These are phyloP conservation scores for Lolium perenne DNA, from an alignment of 176 grass and related monocot species.

Conservation along the genomic window DNA sequence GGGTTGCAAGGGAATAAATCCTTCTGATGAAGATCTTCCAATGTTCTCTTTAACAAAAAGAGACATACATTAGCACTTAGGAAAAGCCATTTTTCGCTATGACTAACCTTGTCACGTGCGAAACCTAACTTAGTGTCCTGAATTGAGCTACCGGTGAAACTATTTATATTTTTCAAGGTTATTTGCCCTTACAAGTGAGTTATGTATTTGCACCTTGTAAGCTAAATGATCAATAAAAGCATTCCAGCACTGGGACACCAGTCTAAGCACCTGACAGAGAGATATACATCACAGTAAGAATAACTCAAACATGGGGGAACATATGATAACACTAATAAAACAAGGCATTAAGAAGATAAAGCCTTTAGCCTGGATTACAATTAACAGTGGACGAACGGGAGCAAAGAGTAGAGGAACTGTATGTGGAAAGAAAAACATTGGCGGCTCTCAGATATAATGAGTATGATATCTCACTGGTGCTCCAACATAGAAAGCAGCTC, in stretches of 20 bases:
- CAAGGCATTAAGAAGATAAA: slow-evolving; percentile 30
- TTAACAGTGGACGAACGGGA: slow-evolving; percentile 9
- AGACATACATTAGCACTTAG: slow-evolving; percentile 49
- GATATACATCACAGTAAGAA: slow-evolving; percentile 9
- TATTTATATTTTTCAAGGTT: slow-evolving; percentile 43
- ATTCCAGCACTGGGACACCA: slow-evolving; percentile 26
- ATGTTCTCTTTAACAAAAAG: slow-evolving; percentile 48
- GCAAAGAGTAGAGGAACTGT: slow-evolving; percentile 11
- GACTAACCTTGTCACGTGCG: slow-evolving; percentile 1
- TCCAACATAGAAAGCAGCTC: slow-evolving; percentile 15
- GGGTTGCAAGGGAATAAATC: slow-evolving; percentile 76
- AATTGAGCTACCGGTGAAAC: too few species aligned
- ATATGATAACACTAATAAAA: slow-evolving; percentile 26
- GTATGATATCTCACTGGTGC: slow-evolving; percentile 5
- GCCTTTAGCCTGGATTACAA: slow-evolving; percentile 4
- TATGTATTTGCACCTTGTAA: slow-evolving; percentile 48
- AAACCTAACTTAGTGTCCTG: slow-evolving; percentile 9
- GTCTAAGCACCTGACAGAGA: slow-evolving; percentile 64
- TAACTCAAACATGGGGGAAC: slow-evolving; percentile 13
- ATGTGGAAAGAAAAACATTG: slow-evolving; percentile 5
- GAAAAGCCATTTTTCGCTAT: slow-evolving; percentile 46
- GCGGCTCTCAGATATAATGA: not conserved
- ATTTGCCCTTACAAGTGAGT: slow-evolving; percentile 63
- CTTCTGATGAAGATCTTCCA: slow-evolving; percentile 81
- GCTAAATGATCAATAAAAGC: slow-evolving; percentile 63